A percentile compares a stretch with the other conserved stretches of the same genome.
These are phyloP conservation scores for Syzygium jambos DNA, from an alignment of 345 rosid species.

Conservation along the genomic window DNA sequence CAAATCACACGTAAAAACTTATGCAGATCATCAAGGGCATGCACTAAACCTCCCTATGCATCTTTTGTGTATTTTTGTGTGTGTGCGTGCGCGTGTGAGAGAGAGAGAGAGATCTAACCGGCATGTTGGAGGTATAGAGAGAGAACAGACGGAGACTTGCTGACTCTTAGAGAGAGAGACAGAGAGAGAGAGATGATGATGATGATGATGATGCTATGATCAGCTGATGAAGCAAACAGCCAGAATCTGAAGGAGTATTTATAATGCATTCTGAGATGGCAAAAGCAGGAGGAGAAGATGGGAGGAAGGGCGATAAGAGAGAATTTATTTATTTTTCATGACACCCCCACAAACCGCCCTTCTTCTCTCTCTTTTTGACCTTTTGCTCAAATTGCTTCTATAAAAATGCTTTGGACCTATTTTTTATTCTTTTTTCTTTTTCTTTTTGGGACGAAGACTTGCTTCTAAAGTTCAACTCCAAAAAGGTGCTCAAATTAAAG, in stretches of 20 bases:
- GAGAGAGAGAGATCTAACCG: background rate
- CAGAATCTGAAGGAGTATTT: background rate
- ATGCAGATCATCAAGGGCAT: background rate
- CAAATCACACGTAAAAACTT: background rate
- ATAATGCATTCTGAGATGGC: background rate
- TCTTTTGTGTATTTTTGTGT: background rate
- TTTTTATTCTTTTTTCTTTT: background rate
- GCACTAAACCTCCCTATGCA: background rate
- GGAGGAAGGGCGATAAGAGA: background rate
- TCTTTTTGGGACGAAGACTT: background rate
- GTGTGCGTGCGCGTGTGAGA: background rate
- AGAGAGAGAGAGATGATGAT: background rate
- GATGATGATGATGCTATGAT: background rate
- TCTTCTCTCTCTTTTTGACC: background rate
- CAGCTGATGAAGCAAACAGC: background rate
- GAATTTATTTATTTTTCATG: background rate
- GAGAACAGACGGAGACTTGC: background rate
- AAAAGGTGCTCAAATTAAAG: background rate
- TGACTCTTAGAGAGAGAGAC: background rate
- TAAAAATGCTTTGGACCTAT: background rate
- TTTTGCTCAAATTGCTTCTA: background rate
- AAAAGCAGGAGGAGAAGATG: background rate
- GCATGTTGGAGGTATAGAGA: background rate
- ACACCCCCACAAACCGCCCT: background rate
- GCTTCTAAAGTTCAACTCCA: background rate